Conservation (phyloP, 331 rosid genomes). For the Acacia concinna region DNA sequence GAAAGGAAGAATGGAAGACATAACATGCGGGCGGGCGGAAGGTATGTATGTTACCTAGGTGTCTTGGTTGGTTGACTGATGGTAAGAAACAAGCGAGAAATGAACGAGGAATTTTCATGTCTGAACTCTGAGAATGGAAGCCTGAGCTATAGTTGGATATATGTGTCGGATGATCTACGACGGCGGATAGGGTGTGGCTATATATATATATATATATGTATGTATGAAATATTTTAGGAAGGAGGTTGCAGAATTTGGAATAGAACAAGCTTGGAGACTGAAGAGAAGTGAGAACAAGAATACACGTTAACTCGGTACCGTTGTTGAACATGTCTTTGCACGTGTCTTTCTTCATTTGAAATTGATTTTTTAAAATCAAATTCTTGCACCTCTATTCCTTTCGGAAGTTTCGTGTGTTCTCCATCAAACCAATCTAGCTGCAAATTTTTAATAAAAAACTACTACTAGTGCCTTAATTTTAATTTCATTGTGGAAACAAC, state of each 20-base stretch:
- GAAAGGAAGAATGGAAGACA: background rate
- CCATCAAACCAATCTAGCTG: background rate
- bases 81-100: conserved; percentile 47
- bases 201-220: background rate
- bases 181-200: no score
- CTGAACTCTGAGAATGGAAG: background rate
- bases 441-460: no score
- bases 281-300: background rate
- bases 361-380: background rate
- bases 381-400: background rate
- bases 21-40: background rate
- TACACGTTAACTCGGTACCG: background rate
- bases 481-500: background rate
- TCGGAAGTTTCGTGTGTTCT: background rate
- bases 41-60: conserved; percentile 39
- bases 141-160: background rate
- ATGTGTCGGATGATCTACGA: background rate
- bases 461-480: background rate
- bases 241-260: background rate
- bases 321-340: background rate
- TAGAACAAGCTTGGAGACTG: background rate
- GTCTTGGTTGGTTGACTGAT: conserved; percentile 23
- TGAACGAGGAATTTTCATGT: conserved; percentile 50
- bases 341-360: background rate
- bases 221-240: no score